Percentiles rank a stretch among this genome's conserved stretches.
phyloP scores from a whole-genome alignment of 805 yeast genomes.

The Starmerella riodocensis region DNA sequence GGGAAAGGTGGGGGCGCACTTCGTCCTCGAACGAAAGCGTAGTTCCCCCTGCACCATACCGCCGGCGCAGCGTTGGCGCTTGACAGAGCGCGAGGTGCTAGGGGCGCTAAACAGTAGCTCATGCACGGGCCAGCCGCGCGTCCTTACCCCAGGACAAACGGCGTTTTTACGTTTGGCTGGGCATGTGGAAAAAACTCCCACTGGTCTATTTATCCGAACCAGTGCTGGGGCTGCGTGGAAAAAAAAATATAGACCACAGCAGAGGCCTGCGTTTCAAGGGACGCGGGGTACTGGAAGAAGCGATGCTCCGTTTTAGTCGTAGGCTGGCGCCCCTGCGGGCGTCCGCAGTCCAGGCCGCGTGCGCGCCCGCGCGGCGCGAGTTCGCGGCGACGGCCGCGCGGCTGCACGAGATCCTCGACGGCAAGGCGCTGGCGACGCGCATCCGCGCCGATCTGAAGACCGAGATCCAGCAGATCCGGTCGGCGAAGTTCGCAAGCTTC shows the following conservation, averaged over 20 bases:
- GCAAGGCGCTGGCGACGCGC: slow-evolving; percentile 41
- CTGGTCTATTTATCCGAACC: too few relatives aligned
- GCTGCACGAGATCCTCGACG: slow-evolving; percentile 35
- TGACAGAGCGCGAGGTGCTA: too few relatives aligned
- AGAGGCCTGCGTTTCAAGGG: background rate
- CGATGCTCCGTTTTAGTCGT: background rate
- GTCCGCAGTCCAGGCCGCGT: background rate
- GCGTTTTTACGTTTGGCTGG: too few relatives aligned
- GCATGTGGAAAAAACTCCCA: too few relatives aligned
- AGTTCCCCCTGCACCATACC: too few relatives aligned
- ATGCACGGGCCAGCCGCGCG: too few relatives aligned
- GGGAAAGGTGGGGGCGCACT: too few relatives aligned
- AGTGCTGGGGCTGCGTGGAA: background rate
- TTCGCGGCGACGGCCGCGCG: slow-evolving; percentile 2
- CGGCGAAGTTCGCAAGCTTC: slow-evolving; percentile 36
- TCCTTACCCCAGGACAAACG: too few relatives aligned
- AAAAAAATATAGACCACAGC: background rate
- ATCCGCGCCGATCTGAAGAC: slow-evolving; percentile 41
- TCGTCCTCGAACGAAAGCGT: too few relatives aligned
- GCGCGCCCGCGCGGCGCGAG: too few relatives aligned
- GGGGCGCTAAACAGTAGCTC: too few relatives aligned
- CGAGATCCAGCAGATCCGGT: slow-evolving; percentile 37
- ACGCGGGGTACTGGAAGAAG: background rate
- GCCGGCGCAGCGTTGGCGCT: too few relatives aligned
- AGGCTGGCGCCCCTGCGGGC: background rate